These are phyloP conservation scores for Diacronema lutheri DNA, from an alignment of 78 protist species.

Conservation along the genomic window DNA sequence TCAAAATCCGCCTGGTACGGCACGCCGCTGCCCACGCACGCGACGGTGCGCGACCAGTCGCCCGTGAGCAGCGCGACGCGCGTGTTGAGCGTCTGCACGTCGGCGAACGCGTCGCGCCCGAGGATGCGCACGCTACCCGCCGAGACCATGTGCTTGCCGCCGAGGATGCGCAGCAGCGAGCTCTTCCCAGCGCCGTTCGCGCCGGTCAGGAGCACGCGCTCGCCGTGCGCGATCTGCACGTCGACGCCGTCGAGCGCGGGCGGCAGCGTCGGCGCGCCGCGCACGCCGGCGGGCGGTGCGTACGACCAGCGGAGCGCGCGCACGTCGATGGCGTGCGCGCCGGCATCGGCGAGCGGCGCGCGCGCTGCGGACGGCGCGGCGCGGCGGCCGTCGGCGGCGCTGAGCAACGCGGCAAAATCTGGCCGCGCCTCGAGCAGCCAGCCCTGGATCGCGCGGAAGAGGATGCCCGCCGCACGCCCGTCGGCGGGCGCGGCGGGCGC, in stretches of 20 bases:
- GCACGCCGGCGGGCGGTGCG: neutral
- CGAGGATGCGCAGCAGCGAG: slow-evolving; percentile 53
- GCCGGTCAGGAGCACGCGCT: slow-evolving; percentile 55
- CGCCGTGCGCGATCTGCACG: neutral
- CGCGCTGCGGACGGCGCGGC: neutral
- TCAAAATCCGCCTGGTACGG: slow-evolving; percentile 30
- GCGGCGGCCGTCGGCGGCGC: too few species aligned
- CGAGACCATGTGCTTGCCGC: slow-evolving; percentile 35
- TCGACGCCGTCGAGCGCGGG: neutral
- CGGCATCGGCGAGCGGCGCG: neutral
- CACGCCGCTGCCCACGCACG: slow-evolving; percentile 33
- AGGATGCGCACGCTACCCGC: neutral
- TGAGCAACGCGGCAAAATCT: neutral
- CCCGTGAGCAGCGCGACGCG: slow-evolving; percentile 2
- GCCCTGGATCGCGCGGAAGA: slow-evolving; percentile 13
- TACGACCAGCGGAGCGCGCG: neutral
- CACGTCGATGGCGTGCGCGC: neutral
- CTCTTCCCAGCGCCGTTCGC: slow-evolving; percentile 76
- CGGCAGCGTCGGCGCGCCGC: neutral
- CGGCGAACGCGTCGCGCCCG: neutral
- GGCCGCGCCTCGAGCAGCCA: neutral
- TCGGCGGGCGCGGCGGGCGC: too few species aligned
- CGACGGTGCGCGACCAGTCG: slow-evolving; percentile 26
- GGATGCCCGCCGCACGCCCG: neutral
- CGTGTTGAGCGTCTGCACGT: neutral